phyloP scores from a whole-genome alignment of 2,329 filamentous ascomycete species.

The Aurifilum marmelostoma region DNA sequence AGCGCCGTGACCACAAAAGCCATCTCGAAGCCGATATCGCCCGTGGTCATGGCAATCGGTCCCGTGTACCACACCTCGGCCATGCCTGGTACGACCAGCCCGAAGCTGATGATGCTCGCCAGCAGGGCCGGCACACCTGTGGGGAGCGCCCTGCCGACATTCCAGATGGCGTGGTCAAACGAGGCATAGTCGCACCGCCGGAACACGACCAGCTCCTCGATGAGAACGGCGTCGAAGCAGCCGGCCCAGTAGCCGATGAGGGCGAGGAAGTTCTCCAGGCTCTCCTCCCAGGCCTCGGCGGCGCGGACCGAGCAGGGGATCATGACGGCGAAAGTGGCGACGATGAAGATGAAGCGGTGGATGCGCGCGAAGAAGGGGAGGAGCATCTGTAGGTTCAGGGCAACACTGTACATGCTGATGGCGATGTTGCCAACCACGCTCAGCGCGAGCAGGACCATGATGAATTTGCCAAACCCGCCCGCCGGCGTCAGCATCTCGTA shows the following conservation, averaged over 20 bases:
- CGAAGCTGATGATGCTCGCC: slow-evolving; percentile 51
- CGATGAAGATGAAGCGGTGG: slow-evolving; percentile 60
- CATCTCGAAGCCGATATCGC: slow-evolving; percentile 69
- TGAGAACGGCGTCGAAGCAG: slow-evolving; percentile 55
- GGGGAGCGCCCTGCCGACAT: slow-evolving; percentile 49
- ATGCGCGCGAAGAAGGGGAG: slow-evolving; percentile 58
- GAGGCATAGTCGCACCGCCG: slow-evolving; percentile 47
- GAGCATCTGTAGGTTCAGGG: slow-evolving; percentile 55
- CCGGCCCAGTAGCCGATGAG: slow-evolving; percentile 64
- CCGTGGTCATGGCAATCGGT: slow-evolving; percentile 61
- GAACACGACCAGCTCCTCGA: slow-evolving; percentile 53
- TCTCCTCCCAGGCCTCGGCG: slow-evolving; percentile 59
- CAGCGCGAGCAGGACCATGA: slow-evolving; percentile 50
- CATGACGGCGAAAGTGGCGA: slow-evolving; percentile 61
- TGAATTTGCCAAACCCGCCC: slow-evolving; percentile 51
- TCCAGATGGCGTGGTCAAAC: slow-evolving; percentile 54
- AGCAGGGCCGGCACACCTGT: slow-evolving; percentile 51
- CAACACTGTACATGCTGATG: slow-evolving; percentile 44
- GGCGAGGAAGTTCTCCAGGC: slow-evolving; percentile 59
- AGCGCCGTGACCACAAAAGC: slow-evolving; percentile 57
- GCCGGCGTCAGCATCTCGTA: slow-evolving; percentile 51
- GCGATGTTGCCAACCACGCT: slow-evolving; percentile 49
- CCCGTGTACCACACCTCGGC: slow-evolving; percentile 64
- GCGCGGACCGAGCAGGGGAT: slow-evolving; percentile 62
- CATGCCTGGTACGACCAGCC: slow-evolving; percentile 62